A percentile compares a stretch with the other conserved stretches of the same genome.
Conservation (phyloP, 1,284 basidiomycete species). For the Papiliotrema laurentii region DNA sequence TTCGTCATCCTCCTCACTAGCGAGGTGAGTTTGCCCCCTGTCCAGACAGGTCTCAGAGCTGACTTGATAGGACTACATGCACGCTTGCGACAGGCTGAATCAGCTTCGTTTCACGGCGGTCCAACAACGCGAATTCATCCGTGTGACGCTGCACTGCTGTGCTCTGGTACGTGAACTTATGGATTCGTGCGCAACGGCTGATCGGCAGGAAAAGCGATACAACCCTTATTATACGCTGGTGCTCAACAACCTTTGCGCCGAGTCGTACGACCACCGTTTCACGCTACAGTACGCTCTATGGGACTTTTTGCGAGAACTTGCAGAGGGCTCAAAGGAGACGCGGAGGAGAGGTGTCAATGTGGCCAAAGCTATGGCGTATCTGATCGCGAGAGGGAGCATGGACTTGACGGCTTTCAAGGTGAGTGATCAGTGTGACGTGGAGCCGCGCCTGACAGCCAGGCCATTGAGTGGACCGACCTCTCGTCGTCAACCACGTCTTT, state of each 20-base stretch:
- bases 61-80: conserved; percentile 74
- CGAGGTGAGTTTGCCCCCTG: conserved; percentile 64
- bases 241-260: conserved; percentile 57
- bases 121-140: conserved; percentile 90
- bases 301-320: conserved; percentile 89
- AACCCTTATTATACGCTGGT: conserved; percentile 96
- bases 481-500: conserved; percentile 63
- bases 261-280: conserved; percentile 66
- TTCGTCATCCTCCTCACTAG: conserved; percentile 93
- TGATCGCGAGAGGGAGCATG: conserved; percentile 69
- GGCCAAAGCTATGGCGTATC: conserved; percentile 73
- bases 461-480: conserved; percentile 73
- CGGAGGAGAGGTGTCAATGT: conserved; percentile 49
- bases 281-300: conserved; percentile 95
- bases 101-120: conserved; percentile 80
- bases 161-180: conserved; percentile 64
- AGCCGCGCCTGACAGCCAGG: conserved; percentile 51
- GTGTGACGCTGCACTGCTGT: conserved; percentile 88
- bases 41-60: neutral
- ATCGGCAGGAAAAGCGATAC: conserved; percentile 72
- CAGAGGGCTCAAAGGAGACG: conserved; percentile 4
- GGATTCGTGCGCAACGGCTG: neutral
- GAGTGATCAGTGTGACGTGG: conserved; percentile 9
- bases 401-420: conserved; percentile 79
- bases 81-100: conserved; percentile 81